Conservation (phyloP, 129 eudicot genomes). For the Pseudognaphalium luteoalbum region DNA sequence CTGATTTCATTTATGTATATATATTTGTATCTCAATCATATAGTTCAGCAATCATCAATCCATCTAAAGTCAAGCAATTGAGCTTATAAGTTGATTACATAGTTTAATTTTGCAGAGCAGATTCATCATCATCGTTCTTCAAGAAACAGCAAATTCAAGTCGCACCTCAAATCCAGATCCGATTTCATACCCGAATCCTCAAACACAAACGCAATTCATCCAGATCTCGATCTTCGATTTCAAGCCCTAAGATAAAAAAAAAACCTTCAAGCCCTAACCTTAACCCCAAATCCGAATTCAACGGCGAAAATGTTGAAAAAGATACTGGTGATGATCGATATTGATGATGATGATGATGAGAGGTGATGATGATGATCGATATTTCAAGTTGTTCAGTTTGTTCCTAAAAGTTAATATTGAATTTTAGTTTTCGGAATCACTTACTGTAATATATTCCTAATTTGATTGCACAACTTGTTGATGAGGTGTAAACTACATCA, state of each 20-base stretch:
- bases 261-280: conserved; percentile 24
- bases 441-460: no score
- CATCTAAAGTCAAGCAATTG: conserved; percentile 74
- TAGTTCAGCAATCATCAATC: conserved; percentile 63
- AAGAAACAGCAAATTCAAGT: no score
- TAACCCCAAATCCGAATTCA: neutral
- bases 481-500: no score
- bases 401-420: no score
- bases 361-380: no score
- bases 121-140: no score
- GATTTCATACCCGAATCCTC: conserved; percentile 34
- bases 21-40: conserved; percentile 45
- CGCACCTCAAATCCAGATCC: conserved; percentile 44
- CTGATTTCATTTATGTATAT: conserved; percentile 40
- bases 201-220: conserved; percentile 36
- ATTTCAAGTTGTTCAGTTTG: no score
- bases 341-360: no score
- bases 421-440: no score
- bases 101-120: conserved; percentile 55
- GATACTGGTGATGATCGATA: no score
- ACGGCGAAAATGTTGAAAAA: conserved; percentile 8
- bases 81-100: neutral
- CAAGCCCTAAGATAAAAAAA: conserved; percentile 56
- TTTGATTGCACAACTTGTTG: no score
- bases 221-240: conserved; percentile 82